These are phyloP conservation scores for Blepharisma japonicum DNA, from an alignment of 73 alveolate genomes.

Conservation along the genomic window DNA sequence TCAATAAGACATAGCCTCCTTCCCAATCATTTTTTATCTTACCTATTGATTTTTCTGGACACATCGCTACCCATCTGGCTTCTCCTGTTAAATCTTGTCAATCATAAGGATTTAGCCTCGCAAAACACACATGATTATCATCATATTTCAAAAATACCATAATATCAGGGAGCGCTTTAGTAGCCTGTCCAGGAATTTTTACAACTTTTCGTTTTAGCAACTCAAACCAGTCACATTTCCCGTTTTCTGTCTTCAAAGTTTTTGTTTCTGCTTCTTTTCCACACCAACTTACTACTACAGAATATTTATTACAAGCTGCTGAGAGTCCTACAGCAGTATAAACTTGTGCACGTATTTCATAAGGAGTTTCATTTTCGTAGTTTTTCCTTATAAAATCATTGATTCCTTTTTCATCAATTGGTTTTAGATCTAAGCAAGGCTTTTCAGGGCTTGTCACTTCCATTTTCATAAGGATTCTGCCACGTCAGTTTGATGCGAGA, in stretches of 20 bases:
- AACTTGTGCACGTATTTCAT: constrained; percentile 60
- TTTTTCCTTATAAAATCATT: constrained; percentile 30
- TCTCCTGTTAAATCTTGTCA: constrained; percentile 46
- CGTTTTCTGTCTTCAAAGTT: constrained; percentile 39
- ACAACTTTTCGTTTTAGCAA: constrained; percentile 31
- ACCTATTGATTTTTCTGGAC: constrained; percentile 51
- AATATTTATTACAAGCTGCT: constrained; percentile 43
- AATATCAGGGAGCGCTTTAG: constrained; percentile 43
- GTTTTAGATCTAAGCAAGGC: constrained; percentile 60
- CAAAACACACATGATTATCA: constrained; percentile 51
- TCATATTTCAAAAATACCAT: constrained; percentile 49
- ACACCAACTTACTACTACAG: constrained; percentile 57
- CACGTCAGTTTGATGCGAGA: constrained; percentile 82
- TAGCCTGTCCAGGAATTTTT: constrained; percentile 35
- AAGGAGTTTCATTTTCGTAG: constrained; percentile 30
- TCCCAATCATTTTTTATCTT: constrained; percentile 41
- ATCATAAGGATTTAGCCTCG: constrained; percentile 47
- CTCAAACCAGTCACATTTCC: constrained; percentile 61
- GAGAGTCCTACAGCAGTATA: constrained; percentile 68
- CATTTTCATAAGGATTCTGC: constrained; percentile 78
- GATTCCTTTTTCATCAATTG: constrained; percentile 50
- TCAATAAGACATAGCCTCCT: constrained; percentile 58
- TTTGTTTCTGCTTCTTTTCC: constrained; percentile 37
- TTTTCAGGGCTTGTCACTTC: constrained; percentile 48
- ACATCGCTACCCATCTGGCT: constrained; percentile 52